Percentiles rank a stretch among this genome's conserved stretches.
phyloP scores from a whole-genome alignment of 2,329 filamentous ascomycete species.

The Fusarium bactridioides region DNA sequence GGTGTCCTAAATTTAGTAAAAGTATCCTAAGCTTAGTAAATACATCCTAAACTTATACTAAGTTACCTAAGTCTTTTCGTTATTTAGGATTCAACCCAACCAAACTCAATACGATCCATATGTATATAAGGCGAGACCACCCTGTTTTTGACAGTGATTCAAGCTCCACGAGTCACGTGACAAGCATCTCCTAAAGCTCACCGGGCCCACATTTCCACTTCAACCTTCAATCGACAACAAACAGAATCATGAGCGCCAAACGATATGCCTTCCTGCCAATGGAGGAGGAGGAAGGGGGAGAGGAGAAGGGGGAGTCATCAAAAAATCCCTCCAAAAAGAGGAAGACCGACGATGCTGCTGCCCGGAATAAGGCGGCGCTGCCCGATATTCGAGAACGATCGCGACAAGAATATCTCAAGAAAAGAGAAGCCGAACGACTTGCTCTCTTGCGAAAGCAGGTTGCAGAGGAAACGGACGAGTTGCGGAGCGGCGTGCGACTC shows the following conservation, averaged over 20 bases:
- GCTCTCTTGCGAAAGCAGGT: constrained; percentile 91
- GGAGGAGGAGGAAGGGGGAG: constrained; percentile 71
- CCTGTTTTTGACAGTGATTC: background rate
- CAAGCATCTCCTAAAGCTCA: background rate
- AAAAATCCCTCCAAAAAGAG: constrained; percentile 69
- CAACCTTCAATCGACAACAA: background rate
- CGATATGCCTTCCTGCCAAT: constrained; percentile 71
- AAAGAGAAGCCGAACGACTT: constrained; percentile 86
- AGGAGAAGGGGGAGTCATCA: constrained; percentile 70
- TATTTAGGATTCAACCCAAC: background rate
- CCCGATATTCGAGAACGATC: constrained; percentile 83
- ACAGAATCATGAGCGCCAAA: constrained; percentile 58
- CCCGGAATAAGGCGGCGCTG: constrained; percentile 76
- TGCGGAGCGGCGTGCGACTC: constrained; percentile 77
- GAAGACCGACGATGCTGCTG: constrained; percentile 63
- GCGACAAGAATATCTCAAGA: constrained; percentile 91
- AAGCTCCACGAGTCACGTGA: background rate
- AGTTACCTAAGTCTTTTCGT: background rate
- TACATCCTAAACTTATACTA: background rate
- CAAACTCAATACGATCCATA: too few relatives aligned
- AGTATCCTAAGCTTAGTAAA: too few relatives aligned
- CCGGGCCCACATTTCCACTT: background rate
- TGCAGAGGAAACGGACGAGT: constrained; percentile 83
- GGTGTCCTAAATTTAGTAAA: background rate
- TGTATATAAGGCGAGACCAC: background rate